Base-by-base conservation (phyloP, 129 eudicot genomes). In the Chrysanthemum makinoi region DNA sequence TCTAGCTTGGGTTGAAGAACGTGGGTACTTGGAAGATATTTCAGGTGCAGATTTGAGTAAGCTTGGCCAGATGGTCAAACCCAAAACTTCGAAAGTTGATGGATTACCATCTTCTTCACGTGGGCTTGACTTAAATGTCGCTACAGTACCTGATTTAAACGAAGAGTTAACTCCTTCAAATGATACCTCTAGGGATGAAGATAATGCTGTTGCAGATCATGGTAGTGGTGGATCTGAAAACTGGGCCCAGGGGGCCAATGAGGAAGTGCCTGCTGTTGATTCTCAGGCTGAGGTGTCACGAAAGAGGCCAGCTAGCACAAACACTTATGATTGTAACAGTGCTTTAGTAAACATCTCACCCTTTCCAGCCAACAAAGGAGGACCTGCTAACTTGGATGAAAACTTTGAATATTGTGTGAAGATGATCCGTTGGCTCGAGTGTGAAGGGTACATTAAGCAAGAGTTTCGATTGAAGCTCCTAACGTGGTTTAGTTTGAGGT, bases 401-500 rank as follows among this genome's bases (percentile, higher is more conserved):
- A 84, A 80, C 72, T 88, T 86, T 52, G 97, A 91, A 78, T 76
- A 78, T 65, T 88, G 93, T 72, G 96, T 91, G 62, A 80, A 82
- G 80, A 80, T 75, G 47, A 88, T 88, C 16, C 89, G 97, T n/a
- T 75, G 83, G 87, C 80, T 91, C 58, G 97, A 91, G 72, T 84
- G 87, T 24, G 73, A 86, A 53, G 96, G 97, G 4, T 58, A 84
- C 67, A 84, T 91, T 10, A 80, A 72, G 55, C 78, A 77, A 78
- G 96, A 91, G 16, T 91, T 91, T 75, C 84, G 96, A 66, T 70
- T 82, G 72, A 92, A 85, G 35, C 60, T 92, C 72, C 78, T 92
- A 30, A 92, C 96, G 5, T 92, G 98, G 98, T 89, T 86, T 66
- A 89, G 98, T 68, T 80, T 92, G 75, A 77, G 95, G 58, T 92